Percentiles rank a stretch among this genome's conserved stretches.
These are phyloP conservation scores for Gracilaria caudata DNA, from an alignment of 23 red algal species.

Conservation along the genomic window DNA sequence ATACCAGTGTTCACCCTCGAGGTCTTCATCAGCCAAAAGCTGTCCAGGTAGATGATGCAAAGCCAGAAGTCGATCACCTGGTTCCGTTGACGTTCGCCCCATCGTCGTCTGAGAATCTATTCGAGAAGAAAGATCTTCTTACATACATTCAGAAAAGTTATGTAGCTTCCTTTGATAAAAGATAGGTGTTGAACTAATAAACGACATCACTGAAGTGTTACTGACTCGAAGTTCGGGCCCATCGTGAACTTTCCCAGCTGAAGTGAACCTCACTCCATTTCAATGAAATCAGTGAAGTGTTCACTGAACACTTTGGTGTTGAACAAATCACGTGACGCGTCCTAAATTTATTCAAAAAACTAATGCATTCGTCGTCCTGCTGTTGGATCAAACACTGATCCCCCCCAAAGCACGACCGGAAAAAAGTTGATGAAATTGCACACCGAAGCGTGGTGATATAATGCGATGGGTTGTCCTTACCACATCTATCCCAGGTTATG, in stretches of 20 bases:
- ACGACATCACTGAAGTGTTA: too few relatives aligned
- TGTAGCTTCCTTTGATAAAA: not conserved
- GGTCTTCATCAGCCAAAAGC: conserved; percentile 49
- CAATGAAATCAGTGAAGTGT: too few relatives aligned
- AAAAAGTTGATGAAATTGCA: too few relatives aligned
- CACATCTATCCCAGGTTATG: too few relatives aligned
- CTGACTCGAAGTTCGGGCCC: too few relatives aligned
- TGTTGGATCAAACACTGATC: not conserved
- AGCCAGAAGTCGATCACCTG: conserved; percentile 21
- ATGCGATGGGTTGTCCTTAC: too few relatives aligned
- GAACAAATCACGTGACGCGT: not conserved
- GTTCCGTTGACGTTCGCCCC: conserved; percentile 13
- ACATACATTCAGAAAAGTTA: not conserved
- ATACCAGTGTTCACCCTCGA: conserved; percentile 76
- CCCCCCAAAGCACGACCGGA: too few relatives aligned
- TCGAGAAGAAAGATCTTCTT: not conserved
- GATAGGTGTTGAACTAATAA: too few relatives aligned
- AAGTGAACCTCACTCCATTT: too few relatives aligned
- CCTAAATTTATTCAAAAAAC: not conserved
- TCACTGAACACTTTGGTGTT: too few relatives aligned
- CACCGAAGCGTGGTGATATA: too few relatives aligned
- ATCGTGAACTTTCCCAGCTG: too few relatives aligned
- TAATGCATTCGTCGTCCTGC: not conserved
- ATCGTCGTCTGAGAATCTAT: not conserved
- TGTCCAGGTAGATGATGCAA: conserved; percentile 70